Evolutionary conservation across 108 stramenopile species (phyloP).

Genomic region (Nitzschia sp.): DNA sequence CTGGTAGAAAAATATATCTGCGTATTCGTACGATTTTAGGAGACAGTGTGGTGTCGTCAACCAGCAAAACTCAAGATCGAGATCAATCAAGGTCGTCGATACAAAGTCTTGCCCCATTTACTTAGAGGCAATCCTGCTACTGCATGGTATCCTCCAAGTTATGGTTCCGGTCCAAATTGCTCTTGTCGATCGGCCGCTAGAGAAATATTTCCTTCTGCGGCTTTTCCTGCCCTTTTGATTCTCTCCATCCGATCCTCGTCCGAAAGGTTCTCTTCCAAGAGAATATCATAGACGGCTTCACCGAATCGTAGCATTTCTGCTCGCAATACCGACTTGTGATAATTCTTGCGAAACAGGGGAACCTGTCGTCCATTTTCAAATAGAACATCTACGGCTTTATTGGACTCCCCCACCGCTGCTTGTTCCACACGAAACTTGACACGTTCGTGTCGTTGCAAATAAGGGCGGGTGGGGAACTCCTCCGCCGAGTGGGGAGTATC

Average conservation of each 20-base stretch:
- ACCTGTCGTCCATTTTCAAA: slow-evolving; percentile 27
- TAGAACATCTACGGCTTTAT: slow-evolving; percentile 10
- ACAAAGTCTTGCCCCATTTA: no score
- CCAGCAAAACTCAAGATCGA: no score
- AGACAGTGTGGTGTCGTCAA: no score
- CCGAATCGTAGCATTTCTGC: slow-evolving; percentile 21
- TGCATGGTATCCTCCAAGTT: neutral
- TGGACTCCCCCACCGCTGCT: neutral
- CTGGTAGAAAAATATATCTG: no score
- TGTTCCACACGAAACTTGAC: slow-evolving; percentile 24
- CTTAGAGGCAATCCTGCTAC: no score
- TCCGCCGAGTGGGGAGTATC: slow-evolving; percentile 14
- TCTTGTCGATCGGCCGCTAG: slow-evolving; percentile 2
- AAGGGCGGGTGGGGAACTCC: slow-evolving; percentile 24
- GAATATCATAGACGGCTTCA: slow-evolving; percentile 12
- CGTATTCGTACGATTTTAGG: no score
- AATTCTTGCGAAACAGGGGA: slow-evolving; percentile 30
- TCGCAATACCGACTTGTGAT: slow-evolving; percentile 1
- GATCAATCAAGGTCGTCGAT: no score
- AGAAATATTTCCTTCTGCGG: slow-evolving; percentile 8
- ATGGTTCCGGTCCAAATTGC: slow-evolving; percentile 3
- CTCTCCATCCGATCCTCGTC: slow-evolving; percentile 10
- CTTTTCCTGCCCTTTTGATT: slow-evolving; percentile 2
- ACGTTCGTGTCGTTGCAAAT: slow-evolving; percentile 20
- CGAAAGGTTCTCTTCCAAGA: slow-evolving; percentile 1